Conservation (phyloP, 164 flowering plant genomes). For the Vitis amurensis region DNA sequence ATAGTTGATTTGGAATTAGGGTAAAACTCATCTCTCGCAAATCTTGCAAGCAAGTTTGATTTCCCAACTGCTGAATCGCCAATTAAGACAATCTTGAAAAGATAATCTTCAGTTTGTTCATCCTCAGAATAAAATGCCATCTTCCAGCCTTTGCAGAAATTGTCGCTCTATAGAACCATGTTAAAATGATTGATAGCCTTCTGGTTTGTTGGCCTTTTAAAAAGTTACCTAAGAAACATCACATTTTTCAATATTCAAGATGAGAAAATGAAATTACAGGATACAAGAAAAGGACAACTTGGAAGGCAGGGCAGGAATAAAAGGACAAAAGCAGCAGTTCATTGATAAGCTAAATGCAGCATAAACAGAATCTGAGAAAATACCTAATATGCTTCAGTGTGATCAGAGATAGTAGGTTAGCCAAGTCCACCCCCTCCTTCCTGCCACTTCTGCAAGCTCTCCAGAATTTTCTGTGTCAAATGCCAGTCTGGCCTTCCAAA, state of each 20-base stretch:
- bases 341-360: conserved; percentile 2
- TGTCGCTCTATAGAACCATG: conserved; percentile 22
- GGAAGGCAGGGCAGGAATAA: conserved; percentile 21
- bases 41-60: conserved; percentile 71
- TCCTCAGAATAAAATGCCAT: conserved; percentile 54
- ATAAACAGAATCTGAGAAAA: conserved; percentile 6
- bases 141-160: conserved; percentile 9
- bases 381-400: conserved; percentile 5
- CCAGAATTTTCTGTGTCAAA: background rate
- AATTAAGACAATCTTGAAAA: conserved; percentile 65
- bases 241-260: conserved; percentile 1
- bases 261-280: conserved; percentile 9
- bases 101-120: conserved; percentile 60
- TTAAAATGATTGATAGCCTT: background rate
- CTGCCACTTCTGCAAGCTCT: conserved; percentile 11
- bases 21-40: conserved; percentile 68
- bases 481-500: conserved; percentile 2
- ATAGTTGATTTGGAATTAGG: conserved; percentile 72
- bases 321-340: background rate
- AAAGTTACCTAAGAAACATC: conserved; percentile 7
- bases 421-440: background rate
- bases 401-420: background rate
- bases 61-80: conserved; percentile 83
- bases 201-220: conserved; percentile 3
- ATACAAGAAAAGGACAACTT: conserved; percentile 6